Evolutionary conservation across 2,329 filamentous ascomycete species (phyloP).

Genomic region (Plenodomus lindquistii): DNA sequence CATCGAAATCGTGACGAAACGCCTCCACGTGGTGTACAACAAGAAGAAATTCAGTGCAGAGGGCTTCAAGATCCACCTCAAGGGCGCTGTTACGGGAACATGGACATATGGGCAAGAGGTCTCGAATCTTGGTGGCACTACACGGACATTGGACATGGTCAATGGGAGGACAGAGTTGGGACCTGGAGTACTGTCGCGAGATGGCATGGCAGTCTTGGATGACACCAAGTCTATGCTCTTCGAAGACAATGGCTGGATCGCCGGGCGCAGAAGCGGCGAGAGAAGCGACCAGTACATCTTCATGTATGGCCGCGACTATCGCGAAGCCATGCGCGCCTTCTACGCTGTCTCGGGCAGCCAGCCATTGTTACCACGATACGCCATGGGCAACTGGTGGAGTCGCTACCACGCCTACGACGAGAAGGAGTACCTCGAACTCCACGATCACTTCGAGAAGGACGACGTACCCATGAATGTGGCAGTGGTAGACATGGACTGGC

Average conservation of each 20-base stretch:
- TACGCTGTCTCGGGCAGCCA: constrained; percentile 61
- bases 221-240: constrained; percentile 63
- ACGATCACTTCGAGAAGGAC: constrained; percentile 58
- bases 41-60: constrained; percentile 58
- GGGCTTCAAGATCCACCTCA: constrained; percentile 54
- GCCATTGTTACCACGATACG: constrained; percentile 60
- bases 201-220: constrained; percentile 58
- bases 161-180: constrained; percentile 58
- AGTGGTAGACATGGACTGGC: constrained; percentile 71
- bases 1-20: constrained; percentile 60
- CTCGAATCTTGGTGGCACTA: constrained; percentile 53
- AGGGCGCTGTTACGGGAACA: constrained; percentile 47
- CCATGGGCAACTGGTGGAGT: constrained; percentile 69
- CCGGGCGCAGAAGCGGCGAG: constrained; percentile 51
- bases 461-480: constrained; percentile 62
- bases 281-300: constrained; percentile 65
- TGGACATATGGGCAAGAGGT: constrained; percentile 58
- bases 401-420: constrained; percentile 63
- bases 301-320: constrained; percentile 61
- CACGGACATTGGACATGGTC: constrained; percentile 58
- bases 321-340: constrained; percentile 57
- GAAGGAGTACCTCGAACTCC: constrained; percentile 60
- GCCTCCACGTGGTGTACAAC: constrained; percentile 62
- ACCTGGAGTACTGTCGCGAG: constrained; percentile 55
- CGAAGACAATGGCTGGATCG: constrained; percentile 57